Conservation (phyloP, 495 filamentous ascomycete genomes). For the Hypoxylon trugodes region DNA sequence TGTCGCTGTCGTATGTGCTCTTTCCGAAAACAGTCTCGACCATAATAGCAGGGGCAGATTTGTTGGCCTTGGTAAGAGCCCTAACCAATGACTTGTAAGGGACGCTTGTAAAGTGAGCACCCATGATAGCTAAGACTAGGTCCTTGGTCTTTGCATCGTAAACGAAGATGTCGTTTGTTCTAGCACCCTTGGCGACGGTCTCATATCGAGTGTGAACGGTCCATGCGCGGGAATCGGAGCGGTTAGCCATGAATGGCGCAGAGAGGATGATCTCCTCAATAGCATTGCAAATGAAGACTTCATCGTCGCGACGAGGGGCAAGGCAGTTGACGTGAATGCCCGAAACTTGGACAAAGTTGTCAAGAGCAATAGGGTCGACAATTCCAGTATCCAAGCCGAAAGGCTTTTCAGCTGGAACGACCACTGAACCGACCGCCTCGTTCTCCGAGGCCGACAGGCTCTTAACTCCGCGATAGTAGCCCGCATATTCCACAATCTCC, state of each 20-base stretch:
- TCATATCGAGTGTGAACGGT: constrained; percentile 4
- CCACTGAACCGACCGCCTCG: constrained; percentile 4
- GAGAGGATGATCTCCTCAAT: constrained; percentile 3
- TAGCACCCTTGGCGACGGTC: not conserved
- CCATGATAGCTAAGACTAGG: constrained; percentile 1
- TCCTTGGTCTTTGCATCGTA: not conserved
- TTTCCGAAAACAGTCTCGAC: not conserved
- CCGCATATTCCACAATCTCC: not conserved
- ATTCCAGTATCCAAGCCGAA: not conserved
- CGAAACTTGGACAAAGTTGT: constrained; percentile 6
- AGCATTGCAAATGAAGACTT: constrained; percentile 4
- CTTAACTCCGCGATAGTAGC: not conserved
- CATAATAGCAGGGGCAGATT: not conserved
- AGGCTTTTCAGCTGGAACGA: not conserved
- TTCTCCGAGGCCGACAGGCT: constrained; percentile 1
- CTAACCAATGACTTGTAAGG: not conserved
- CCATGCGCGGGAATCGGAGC: not conserved
- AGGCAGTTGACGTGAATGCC: constrained; percentile 6
- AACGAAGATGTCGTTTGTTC: constrained; percentile 4
- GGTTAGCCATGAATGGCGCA: not conserved
- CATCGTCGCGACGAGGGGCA: not conserved
- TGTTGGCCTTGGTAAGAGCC: not conserved
- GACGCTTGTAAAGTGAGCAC: not conserved
- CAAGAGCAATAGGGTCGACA: not conserved
- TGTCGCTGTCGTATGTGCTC: not conserved